Percentiles rank a stretch among this genome's conserved stretches.
Conservation (phyloP, 495 filamentous ascomycete species). For the Extremus antarcticus region DNA sequence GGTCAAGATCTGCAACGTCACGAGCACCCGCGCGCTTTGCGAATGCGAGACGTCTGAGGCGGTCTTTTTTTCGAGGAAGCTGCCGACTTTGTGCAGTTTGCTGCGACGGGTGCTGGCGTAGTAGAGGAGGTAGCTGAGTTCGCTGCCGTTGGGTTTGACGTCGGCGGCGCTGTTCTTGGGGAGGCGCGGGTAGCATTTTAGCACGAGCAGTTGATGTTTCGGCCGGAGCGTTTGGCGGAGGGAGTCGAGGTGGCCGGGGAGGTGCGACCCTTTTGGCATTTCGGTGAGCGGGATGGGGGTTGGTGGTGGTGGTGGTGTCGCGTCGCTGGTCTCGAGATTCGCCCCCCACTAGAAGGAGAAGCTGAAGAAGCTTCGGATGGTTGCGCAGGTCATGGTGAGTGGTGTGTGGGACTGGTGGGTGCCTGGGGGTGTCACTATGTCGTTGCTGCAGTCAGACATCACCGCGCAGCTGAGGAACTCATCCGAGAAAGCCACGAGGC, state of each 20-base stretch:
- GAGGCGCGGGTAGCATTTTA: conserved; percentile 87
- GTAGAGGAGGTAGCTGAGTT: conserved; percentile 90
- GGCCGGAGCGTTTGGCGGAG: conserved; percentile 60
- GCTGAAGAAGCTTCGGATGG: neutral
- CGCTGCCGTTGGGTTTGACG: conserved; percentile 85
- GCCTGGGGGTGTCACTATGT: too few relatives aligned
- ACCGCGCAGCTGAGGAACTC: neutral
- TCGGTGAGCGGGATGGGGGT: neutral
- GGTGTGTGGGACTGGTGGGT: neutral
- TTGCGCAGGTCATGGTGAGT: neutral
- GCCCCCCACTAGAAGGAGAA: neutral
- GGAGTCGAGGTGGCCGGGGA: conserved; percentile 40
- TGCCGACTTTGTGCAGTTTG: conserved; percentile 88
- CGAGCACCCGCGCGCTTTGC: conserved; percentile 67
- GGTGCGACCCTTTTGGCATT: conserved; percentile 4
- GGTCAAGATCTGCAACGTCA: conserved; percentile 77
- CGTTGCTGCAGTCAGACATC: too few relatives aligned
- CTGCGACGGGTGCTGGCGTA: conserved; percentile 85
- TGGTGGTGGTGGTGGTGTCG: neutral
- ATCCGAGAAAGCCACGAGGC: neutral
- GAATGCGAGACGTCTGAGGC: conserved; percentile 62
- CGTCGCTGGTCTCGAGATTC: neutral
- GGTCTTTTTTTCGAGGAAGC: conserved; percentile 82
- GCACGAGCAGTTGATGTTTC: conserved; percentile 83
- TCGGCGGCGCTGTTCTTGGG: conserved; percentile 71